Evolutionary conservation across 2,329 filamentous ascomycete species (phyloP), one percentile per base, ranked within the genome.

Genomic region (Ophiostoma sp.): DNA sequence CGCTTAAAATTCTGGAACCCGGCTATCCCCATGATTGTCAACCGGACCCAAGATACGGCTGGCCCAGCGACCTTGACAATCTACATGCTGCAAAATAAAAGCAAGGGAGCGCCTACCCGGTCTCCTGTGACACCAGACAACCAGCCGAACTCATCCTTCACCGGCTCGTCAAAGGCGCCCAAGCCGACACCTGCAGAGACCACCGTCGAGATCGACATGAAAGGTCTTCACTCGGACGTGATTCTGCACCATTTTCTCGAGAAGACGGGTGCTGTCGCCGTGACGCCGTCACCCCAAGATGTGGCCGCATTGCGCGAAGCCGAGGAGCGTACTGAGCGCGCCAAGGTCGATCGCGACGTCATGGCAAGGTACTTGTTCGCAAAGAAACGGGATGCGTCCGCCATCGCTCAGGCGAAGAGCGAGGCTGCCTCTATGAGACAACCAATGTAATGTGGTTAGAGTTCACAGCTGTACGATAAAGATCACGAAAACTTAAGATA

Each of bases 1-100:
- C 90, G 93, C 73, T 86, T 99, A 77, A 98, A 99, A 87, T 99
- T 91, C 85, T 92, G 97, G 87, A 99, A 99, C 82, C 96, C 96
- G 0, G 84, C 90, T 15, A 82, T 98, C 63, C 89, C 92, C 59
- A 97, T 98, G 88, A 90, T 93, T 74, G 89, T 97, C 78, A 91
- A 92, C 81, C 92, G 93, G 74, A 90, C 88, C 76, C 78, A 81
- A 50, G 83, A 90, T 61, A 85, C 89, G 77, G 81, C 84, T 4
- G 85, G 85, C 28, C 84, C 87, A 7, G 88, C 92, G 17, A 86
- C 84, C 64, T 85, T 94, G 83, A 90, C 88, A 74, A 85, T 95
- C 78, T 91, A 91, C 83, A 88, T 91, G 77, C 85, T 85, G 78
- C 73, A 84, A 25, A 74, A 75, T 31, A 71, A 72, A 64, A 72